Conservation (phyloP, 768 basidiomycete genomes). For the Psilocybe tampanensis region DNA sequence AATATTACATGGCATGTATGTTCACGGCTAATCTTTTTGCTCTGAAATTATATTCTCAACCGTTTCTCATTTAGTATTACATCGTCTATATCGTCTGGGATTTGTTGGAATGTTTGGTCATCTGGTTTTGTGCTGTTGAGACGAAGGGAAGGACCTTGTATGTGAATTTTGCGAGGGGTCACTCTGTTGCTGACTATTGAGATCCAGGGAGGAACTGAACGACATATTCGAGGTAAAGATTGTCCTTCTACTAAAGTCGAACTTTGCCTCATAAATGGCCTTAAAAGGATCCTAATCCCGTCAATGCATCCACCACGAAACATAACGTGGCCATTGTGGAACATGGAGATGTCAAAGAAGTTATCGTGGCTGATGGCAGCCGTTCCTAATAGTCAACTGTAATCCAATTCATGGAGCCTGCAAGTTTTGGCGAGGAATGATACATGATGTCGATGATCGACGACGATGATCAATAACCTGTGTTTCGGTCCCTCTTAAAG, state of each 20-base stretch:
- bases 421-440: too few relatives aligned
- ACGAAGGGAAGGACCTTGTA: slow-evolving; percentile 45
- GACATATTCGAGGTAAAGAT: slow-evolving; percentile 40
- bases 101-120: slow-evolving; percentile 38
- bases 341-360: slow-evolving; percentile 27
- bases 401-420: too few relatives aligned
- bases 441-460: too few relatives aligned
- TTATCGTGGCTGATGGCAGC: slow-evolving; percentile 11
- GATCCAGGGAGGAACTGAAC: slow-evolving; percentile 39
- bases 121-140: slow-evolving; percentile 43
- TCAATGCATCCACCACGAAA: slow-evolving; percentile 41
- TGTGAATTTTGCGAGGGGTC: slow-evolving; percentile 12
- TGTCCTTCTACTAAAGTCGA: background rate
- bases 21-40: background rate
- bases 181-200: background rate
- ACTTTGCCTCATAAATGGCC: background rate
- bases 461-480: too few relatives aligned
- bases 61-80: slow-evolving; percentile 27
- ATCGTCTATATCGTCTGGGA: slow-evolving; percentile 44
- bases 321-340: slow-evolving; percentile 41
- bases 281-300: slow-evolving; percentile 37
- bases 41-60: background rate
- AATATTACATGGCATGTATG: slow-evolving; percentile 34
- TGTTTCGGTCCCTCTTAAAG: too few relatives aligned
- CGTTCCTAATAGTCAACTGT: too few relatives aligned